Percentiles rank a stretch among this genome's conserved stretches.
Evolutionary conservation across 164 flowering plant species (phyloP).

Genomic region (Aristolochia californica): DNA sequence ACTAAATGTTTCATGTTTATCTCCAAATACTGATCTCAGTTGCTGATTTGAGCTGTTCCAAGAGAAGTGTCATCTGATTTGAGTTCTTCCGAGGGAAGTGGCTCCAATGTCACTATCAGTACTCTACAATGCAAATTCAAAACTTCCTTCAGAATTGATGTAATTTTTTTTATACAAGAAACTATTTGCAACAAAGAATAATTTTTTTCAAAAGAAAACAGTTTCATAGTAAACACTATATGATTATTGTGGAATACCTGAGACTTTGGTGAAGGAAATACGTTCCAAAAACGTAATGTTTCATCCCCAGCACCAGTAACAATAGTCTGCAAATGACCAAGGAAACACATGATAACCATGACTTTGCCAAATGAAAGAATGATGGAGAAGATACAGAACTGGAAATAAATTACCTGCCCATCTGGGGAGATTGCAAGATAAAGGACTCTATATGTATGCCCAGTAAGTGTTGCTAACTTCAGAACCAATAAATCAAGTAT

Average conservation of each 20-base stretch:
- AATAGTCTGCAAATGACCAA: constrained; percentile 50
- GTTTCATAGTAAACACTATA: neutral
- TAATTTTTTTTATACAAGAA: neutral
- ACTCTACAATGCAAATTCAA: constrained; percentile 34
- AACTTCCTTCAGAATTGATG: constrained; percentile 1
- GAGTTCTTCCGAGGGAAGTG: constrained; percentile 67
- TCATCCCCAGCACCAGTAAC: constrained; percentile 99
- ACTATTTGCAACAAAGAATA: neutral
- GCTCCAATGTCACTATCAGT: constrained; percentile 69
- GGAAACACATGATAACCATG: neutral
- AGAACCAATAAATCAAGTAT: constrained; percentile 6
- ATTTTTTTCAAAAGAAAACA: neutral
- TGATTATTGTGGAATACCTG: constrained; percentile 34
- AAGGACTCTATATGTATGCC: constrained; percentile 84
- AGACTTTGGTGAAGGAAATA: constrained; percentile 93
- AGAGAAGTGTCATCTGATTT: constrained; percentile 40
- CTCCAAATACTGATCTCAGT: too few species aligned
- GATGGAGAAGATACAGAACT: neutral
- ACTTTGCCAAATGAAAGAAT: neutral
- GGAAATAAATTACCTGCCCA: constrained; percentile 62
- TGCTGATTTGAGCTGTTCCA: too few species aligned
- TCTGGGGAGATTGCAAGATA: constrained; percentile 97
- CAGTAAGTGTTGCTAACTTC: constrained; percentile 93
- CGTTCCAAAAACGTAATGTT: constrained; percentile 95
- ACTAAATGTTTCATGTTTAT: too few species aligned